Conservation (phyloP, 306 rosid species). For the Casuarina cunninghamiana region DNA sequence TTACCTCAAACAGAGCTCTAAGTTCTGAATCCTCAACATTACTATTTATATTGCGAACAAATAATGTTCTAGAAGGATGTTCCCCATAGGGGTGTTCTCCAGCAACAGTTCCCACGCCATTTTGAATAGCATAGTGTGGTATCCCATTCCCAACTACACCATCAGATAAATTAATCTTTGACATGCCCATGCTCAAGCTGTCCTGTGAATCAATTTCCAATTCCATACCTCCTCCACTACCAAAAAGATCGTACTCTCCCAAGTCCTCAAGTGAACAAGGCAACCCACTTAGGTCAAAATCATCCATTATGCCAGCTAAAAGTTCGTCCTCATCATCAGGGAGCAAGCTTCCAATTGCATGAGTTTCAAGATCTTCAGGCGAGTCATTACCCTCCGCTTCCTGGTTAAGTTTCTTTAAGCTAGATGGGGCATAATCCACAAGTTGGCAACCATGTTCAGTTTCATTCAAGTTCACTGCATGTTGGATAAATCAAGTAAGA, state of each 20-base stretch:
- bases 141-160: constrained; percentile 50
- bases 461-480: constrained; percentile 69
- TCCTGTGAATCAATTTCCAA: constrained; percentile 70
- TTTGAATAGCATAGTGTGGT: constrained; percentile 53
- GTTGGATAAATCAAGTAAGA: constrained; percentile 32
- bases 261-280: constrained; percentile 82
- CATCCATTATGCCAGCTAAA: constrained; percentile 72
- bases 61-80: constrained; percentile 93
- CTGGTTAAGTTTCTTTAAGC: constrained; percentile 43
- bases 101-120: constrained; percentile 77
- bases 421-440: constrained; percentile 53
- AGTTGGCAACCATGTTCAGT: constrained; percentile 43
- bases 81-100: constrained; percentile 97
- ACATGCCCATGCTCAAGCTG: constrained; percentile 47
- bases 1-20: constrained; percentile 78
- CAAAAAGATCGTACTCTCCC: constrained; percentile 81
- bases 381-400: constrained; percentile 44
- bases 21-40: constrained; percentile 91
- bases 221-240: constrained; percentile 88
- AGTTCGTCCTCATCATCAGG: constrained; percentile 83
- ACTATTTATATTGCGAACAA: constrained; percentile 91
- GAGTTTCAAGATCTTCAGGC: constrained; percentile 48
- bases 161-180: constrained; percentile 65
- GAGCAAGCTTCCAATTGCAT: constrained; percentile 55
- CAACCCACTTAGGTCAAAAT: constrained; percentile 77